Conservation (phyloP, 108 stramenopile species). For the Skeletonema costatum region DNA sequence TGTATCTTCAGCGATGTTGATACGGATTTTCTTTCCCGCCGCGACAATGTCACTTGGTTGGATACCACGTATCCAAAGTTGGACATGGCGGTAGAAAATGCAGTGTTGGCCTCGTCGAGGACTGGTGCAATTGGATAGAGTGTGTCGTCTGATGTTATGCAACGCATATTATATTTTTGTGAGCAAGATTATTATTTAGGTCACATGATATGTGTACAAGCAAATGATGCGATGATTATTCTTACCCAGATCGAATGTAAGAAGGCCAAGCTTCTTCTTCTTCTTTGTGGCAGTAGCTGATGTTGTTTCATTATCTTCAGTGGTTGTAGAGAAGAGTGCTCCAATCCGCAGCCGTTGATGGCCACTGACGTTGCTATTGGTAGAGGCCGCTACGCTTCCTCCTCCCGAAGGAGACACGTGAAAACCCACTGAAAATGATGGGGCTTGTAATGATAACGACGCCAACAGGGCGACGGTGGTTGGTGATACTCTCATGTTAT, state of each 20-base stretch:
- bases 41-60: slow-evolving; percentile 77
- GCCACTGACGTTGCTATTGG: neutral
- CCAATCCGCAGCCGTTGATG: neutral
- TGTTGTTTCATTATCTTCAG: slow-evolving; percentile 23
- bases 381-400: neutral
- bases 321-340: slow-evolving; percentile 23
- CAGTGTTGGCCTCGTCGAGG: slow-evolving; percentile 74
- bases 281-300: slow-evolving; percentile 11
- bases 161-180: too few relatives aligned
- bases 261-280: slow-evolving; percentile 50
- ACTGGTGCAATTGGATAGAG: slow-evolving; percentile 71
- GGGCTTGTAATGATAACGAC: slow-evolving; percentile 15
- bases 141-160: slow-evolving; percentile 59
- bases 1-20: slow-evolving; percentile 51
- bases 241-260: slow-evolving; percentile 72
- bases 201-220: neutral
- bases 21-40: slow-evolving; percentile 71
- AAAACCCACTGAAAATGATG: slow-evolving; percentile 16
- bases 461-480: slow-evolving; percentile 26
- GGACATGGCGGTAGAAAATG: slow-evolving; percentile 82
- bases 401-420: slow-evolving; percentile 2
- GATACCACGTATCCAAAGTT: slow-evolving; percentile 71
- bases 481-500: slow-evolving; percentile 24
- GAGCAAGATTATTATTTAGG: too few relatives aligned
- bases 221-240: neutral